Evolutionary conservation across 306 rosid species (phyloP).

Genomic region (Vigna unguiculata): DNA sequence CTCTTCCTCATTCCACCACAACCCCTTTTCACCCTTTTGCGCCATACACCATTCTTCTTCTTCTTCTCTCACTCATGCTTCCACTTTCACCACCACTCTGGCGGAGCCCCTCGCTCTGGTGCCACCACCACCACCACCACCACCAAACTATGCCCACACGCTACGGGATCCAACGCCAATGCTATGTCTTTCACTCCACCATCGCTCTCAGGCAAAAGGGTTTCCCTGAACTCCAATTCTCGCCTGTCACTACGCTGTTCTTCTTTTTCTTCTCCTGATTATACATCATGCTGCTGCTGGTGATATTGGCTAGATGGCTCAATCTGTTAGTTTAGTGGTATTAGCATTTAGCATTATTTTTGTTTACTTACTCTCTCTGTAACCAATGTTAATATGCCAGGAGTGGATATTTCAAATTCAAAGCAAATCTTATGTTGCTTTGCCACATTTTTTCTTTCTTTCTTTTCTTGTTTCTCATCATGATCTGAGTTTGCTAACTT

Average conservation of each 20-base stretch:
- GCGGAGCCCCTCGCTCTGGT: constrained; percentile 37
- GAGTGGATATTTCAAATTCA: constrained; percentile 47
- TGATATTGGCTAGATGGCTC: constrained; percentile 97
- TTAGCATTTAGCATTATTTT: constrained; percentile 18
- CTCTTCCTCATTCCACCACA: background rate
- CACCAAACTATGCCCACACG: background rate
- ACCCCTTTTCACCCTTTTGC: constrained; percentile 21
- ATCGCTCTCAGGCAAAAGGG: constrained; percentile 41
- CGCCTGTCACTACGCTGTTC: constrained; percentile 39
- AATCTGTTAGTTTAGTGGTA: constrained; percentile 64
- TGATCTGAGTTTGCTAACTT: constrained; percentile 37
- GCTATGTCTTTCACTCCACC: constrained; percentile 34
- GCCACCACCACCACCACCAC: background rate
- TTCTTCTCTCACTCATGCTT: background rate
- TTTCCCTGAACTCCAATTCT: constrained; percentile 42
- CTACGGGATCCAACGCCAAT: constrained; percentile 43
- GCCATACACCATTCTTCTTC: no score
- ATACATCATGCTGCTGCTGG: constrained; percentile 49
- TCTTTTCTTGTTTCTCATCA: constrained; percentile 29
- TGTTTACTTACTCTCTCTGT: constrained; percentile 1
- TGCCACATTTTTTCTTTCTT: background rate
- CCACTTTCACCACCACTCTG: constrained; percentile 37
- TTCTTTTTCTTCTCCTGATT: constrained; percentile 49
- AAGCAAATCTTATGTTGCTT: constrained; percentile 37
- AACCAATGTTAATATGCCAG: constrained; percentile 48